Percentiles rank a stretch among this genome's conserved stretches.
Evolutionary conservation across 2,329 filamentous ascomycete genomes (phyloP).

Genomic region (Botrytis pseudocinerea): DNA sequence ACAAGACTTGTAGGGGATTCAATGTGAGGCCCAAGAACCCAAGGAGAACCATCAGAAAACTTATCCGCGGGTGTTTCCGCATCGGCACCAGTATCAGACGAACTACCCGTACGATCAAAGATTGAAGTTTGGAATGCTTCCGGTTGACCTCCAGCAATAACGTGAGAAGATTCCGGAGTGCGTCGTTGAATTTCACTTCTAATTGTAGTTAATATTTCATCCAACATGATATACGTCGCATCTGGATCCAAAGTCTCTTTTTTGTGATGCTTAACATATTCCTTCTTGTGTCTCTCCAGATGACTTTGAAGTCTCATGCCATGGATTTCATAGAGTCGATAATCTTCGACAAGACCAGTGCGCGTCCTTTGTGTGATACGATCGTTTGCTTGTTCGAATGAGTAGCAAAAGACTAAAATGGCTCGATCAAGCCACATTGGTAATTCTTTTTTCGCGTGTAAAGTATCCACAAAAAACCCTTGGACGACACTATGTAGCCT

Average conservation of each 20-base stretch:
- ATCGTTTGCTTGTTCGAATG: constrained; percentile 49
- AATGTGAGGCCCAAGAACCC: constrained; percentile 32
- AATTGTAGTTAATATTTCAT: constrained; percentile 44
- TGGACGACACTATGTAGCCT: constrained; percentile 55
- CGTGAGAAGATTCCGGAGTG: constrained; percentile 45
- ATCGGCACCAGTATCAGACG: constrained; percentile 47
- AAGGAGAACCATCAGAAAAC: constrained; percentile 36
- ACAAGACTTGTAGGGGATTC: constrained; percentile 36
- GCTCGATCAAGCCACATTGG: constrained; percentile 53
- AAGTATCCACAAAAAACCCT: constrained; percentile 52
- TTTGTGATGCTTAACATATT: constrained; percentile 32
- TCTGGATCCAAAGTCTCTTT: constrained; percentile 32
- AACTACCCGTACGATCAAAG: constrained; percentile 52
- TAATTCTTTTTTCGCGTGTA: constrained; percentile 45
- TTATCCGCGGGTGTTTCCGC: constrained; percentile 44
- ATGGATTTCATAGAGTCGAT: constrained; percentile 53
- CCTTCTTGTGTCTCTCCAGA: constrained; percentile 44
- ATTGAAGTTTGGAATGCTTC: constrained; percentile 47
- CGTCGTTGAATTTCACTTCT: constrained; percentile 47
- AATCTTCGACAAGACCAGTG: constrained; percentile 53
- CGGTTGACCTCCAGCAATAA: constrained; percentile 43
- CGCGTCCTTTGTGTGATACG: constrained; percentile 47
- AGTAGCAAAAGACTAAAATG: constrained; percentile 50
- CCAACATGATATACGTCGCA: constrained; percentile 42
- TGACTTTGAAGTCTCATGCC: constrained; percentile 50